A percentile compares a stretch with the other conserved stretches of the same genome.
These are phyloP conservation scores for Begonia masoniana DNA, from an alignment of 306 rosid genomes.

Conservation along the genomic window DNA sequence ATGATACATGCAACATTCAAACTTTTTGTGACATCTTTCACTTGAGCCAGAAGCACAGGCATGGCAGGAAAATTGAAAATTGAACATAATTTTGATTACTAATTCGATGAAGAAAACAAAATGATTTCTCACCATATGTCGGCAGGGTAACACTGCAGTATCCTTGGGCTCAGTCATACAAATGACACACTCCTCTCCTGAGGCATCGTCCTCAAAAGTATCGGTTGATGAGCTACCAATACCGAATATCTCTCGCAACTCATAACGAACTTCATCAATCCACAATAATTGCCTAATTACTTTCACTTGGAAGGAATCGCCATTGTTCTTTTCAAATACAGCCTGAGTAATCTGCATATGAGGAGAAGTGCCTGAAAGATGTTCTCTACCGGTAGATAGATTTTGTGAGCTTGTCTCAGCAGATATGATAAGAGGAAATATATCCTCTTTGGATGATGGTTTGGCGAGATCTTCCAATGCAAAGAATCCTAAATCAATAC, in stretches of 20 bases:
- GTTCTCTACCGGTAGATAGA: conserved; percentile 27
- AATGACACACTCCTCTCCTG: conserved; percentile 78
- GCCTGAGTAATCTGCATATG: conserved; percentile 72
- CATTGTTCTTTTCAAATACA: conserved; percentile 52
- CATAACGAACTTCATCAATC: conserved; percentile 70
- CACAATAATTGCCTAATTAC: conserved; percentile 68
- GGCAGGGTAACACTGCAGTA: conserved; percentile 74
- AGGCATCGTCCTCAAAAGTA: conserved; percentile 46
- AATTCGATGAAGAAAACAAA: background rate
- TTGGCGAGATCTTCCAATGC: conserved; percentile 80
- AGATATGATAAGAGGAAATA: conserved; percentile 71
- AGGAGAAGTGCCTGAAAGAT: conserved; percentile 23
- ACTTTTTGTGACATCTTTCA: too few relatives aligned
- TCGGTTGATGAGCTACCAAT: conserved; percentile 46
- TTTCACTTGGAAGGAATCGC: conserved; percentile 45
- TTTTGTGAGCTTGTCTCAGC: conserved; percentile 42
- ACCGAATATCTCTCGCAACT: conserved; percentile 74
- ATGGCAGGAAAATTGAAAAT: background rate
- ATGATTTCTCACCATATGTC: conserved; percentile 71
- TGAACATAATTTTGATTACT: background rate
- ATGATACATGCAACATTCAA: background rate
- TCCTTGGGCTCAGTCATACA: conserved; percentile 93
- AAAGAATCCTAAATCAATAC: conserved; percentile 79
- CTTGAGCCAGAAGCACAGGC: too few relatives aligned
- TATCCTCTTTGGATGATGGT: conserved; percentile 62